These are phyloP conservation scores for Termitomyces sp. DNA, from an alignment of 768 basidiomycete species.

Conservation along the genomic window DNA sequence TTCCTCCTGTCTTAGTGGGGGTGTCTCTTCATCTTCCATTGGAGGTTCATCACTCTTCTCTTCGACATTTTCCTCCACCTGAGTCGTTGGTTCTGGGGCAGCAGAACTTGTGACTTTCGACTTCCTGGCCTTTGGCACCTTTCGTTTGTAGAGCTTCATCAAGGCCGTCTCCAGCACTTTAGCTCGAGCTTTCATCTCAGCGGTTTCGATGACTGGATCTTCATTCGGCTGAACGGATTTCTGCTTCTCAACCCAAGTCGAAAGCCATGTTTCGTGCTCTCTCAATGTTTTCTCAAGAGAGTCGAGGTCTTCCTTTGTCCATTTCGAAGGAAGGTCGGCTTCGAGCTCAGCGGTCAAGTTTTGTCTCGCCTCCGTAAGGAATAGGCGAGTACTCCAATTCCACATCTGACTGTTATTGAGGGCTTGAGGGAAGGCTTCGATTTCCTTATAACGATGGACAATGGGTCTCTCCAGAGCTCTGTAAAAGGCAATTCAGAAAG, in stretches of 20 bases:
- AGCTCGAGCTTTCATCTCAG: slow-evolving; percentile 81
- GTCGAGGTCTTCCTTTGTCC: slow-evolving; percentile 84
- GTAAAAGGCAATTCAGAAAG: slow-evolving; percentile 7
- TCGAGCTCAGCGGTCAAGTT: slow-evolving; percentile 68
- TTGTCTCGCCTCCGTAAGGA: slow-evolving; percentile 72
- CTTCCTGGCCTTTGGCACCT: slow-evolving; percentile 60
- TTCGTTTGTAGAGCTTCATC: slow-evolving; percentile 64
- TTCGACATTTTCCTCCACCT: slow-evolving; percentile 7
- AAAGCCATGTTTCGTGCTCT: slow-evolving; percentile 82
- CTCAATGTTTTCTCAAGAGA: slow-evolving; percentile 69
- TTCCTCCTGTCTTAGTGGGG: slow-evolving; percentile 9
- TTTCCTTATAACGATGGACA: slow-evolving; percentile 84
- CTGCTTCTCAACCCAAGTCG: slow-evolving; percentile 78
- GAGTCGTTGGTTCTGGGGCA: slow-evolving; percentile 16
- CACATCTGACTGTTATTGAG: slow-evolving; percentile 81
- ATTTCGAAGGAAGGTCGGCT: slow-evolving; percentile 65
- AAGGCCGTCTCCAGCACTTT: slow-evolving; percentile 75
- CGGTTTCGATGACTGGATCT: slow-evolving; percentile 82
- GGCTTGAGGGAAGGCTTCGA: slow-evolving; percentile 76
- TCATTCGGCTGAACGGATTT: slow-evolving; percentile 66
- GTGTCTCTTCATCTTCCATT: slow-evolving; percentile 9
- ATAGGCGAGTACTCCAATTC: slow-evolving; percentile 85
- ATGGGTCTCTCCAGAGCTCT: slow-evolving; percentile 80
- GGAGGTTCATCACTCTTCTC: slow-evolving; percentile 4
- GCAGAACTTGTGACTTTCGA: slow-evolving; percentile 31